Evolutionary conservation across 192 early-diverging fungal genomes (phyloP), one percentile per base, ranked within the genome.

Genomic region (Backusella liffmaniae): DNA sequence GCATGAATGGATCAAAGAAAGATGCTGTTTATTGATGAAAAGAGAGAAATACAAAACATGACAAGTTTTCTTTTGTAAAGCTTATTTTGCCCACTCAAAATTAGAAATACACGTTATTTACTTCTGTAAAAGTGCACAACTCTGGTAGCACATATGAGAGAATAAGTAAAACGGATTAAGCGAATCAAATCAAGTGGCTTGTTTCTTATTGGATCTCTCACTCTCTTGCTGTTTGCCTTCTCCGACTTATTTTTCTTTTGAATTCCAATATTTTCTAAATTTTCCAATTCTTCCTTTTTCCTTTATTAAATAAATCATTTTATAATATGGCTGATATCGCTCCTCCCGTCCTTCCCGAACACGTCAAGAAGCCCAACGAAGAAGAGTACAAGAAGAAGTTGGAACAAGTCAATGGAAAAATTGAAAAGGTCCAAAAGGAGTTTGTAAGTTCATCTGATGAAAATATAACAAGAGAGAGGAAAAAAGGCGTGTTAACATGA

Each of bases 291-390:
- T 73, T 56, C 53, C 34, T 56, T 67, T n/a, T 73, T 37, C 49
- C 72, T 59, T 56, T 59, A 39, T 39, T 10, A 9, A 39, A 39
- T 39, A 29, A 49, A 41, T 16, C 26, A 39, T 74, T 66, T 74
- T 56, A 16, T 39, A 39, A 39, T 35, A 79, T 73, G 71, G 18
- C 77, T 34, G 77, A 79, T 67, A 18, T 66, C 34, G 26, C 53
- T 67, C 32, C 73, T 53, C 74, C 78, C 32, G 74, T 73, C 53
- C 68, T 71, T n/a, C 37, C 69, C 35, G 66, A 80, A 6, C 29
- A 66, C 15, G 41, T 75, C n/a, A 80, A 76, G 74, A 80, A 80
- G 49, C 79, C 79, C 72, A 70, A 80, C 39, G 74, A 80, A 37
- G 73, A 51, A 13, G 79, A 68, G 18, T 73, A 72, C 30, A 76